Percentiles rank a stretch among this genome's conserved stretches.
phyloP scores from a whole-genome alignment of 352 stramenopile species.

The Pythium myriotylum region DNA sequence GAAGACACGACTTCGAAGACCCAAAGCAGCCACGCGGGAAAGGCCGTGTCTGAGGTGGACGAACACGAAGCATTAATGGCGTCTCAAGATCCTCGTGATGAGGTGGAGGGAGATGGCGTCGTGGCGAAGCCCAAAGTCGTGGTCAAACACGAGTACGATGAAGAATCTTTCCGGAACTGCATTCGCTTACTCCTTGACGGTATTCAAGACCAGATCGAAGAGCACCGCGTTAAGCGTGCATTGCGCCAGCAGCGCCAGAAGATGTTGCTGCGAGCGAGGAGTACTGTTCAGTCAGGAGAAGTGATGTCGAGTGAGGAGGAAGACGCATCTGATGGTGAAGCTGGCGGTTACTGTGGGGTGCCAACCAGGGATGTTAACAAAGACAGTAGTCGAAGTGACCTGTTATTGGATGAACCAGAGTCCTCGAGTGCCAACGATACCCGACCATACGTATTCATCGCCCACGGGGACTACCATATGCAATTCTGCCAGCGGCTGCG shows the following conservation, averaged over 20 bases:
- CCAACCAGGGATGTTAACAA: constrained; percentile 8
- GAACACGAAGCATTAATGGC: constrained; percentile 21
- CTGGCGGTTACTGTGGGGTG: constrained; percentile 11
- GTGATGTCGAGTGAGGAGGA: constrained; percentile 25
- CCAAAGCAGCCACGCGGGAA: constrained; percentile 20
- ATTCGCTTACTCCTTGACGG: constrained; percentile 75
- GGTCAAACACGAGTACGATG: constrained; percentile 50
- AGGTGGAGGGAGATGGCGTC: constrained; percentile 13
- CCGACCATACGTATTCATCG: constrained; percentile 67
- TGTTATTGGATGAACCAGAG: constrained; percentile 5
- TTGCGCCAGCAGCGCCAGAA: constrained; percentile 41
- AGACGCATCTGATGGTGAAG: constrained; percentile 13
- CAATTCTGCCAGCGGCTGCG: constrained; percentile 64
- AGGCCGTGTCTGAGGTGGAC: constrained; percentile 4
- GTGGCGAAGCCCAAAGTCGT: constrained; percentile 24
- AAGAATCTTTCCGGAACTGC: constrained; percentile 65
- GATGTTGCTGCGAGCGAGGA: constrained; percentile 33
- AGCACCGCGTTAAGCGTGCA: constrained; percentile 57
- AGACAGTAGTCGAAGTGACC: background rate
- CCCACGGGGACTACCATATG: constrained; percentile 72
- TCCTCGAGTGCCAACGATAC: background rate
- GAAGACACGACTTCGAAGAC: constrained; percentile 9
- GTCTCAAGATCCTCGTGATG: constrained; percentile 29
- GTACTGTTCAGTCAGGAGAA: constrained; percentile 13
- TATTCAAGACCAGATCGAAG: constrained; percentile 84